Evolutionary conservation across 192 early-diverging fungal species (phyloP).

Genomic region (Backusella psychrophila): DNA sequence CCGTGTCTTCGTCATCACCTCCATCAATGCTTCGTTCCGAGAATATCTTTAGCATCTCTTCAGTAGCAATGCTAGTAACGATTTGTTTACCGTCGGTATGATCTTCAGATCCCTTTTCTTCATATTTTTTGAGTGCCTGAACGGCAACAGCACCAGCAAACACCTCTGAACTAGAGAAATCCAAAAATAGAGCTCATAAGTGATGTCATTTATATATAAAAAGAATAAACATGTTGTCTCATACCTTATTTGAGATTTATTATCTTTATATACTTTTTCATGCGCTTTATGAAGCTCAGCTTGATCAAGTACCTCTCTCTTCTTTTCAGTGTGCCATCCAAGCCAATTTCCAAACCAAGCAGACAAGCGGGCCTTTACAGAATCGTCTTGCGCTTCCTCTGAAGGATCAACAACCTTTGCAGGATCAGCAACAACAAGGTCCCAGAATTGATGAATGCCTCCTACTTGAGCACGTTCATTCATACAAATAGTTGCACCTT

Average conservation of each 20-base stretch:
- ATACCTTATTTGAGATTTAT: constrained; percentile 18
- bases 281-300: constrained; percentile 11
- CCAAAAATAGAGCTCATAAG: neutral
- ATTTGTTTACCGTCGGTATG: constrained; percentile 7
- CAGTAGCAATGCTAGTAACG: neutral
- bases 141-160: constrained; percentile 56
- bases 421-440: constrained; percentile 3
- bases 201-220: neutral
- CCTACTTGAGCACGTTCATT: neutral
- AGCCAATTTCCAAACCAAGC: constrained; percentile 24
- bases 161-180: constrained; percentile 27
- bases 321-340: constrained; percentile 5
- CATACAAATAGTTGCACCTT: constrained; percentile 8
- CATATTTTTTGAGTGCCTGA: constrained; percentile 46
- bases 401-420: neutral
- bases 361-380: neutral
- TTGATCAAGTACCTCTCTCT: neutral
- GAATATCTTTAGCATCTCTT: constrained; percentile 25
- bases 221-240: neutral
- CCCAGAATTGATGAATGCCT: constrained; percentile 6
- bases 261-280: constrained; percentile 16
- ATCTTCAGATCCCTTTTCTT: constrained; percentile 15
- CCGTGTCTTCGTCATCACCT: constrained; percentile 24
- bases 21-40: constrained; percentile 25
- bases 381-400: constrained; percentile 11